Base-by-base conservation (phyloP, 108 stramenopile species). In the Cyclotella baltica region DNA sequence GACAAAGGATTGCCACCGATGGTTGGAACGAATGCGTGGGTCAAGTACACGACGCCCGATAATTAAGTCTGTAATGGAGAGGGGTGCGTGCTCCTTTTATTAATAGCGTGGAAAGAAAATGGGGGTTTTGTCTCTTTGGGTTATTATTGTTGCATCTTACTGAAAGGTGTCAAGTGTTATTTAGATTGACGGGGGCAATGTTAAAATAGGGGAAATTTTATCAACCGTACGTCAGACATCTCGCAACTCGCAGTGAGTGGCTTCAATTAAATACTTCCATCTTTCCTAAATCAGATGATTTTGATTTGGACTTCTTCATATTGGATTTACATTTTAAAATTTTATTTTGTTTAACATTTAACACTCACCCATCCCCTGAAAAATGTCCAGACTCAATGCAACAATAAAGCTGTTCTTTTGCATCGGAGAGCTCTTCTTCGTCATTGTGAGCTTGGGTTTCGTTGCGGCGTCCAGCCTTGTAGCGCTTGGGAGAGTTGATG, bases 1-100 rank as follows among this genome's bases (percentile, higher is more conserved):
- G 87, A 88, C 78, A 88, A 86, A 67, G 94, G 94, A 51, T 62
- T 95, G 80, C 92, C 94, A 46, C 93, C 94, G 4, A 81, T 95
- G 89, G 90, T 95, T 3, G 92, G 89, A 46, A 81, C 88, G 13
- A 76, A 80, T 43, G 80, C 78, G 9, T 66, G 80, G 80, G 62
- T 81, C 30, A 81, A 81, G 55, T 74, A 75, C 68, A 59, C 55
- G 25, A 70, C 38, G 15, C 73, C 67, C 23, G 73, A 69, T 13
- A 33, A 52, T 23, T n/a, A n/a, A 70, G 53, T 3, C 27, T 57
- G 33, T 70, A 58, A 70, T 10, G 27, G 34, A 13, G 48, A 23
- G 11, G 10, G 29, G n/a, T 6, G 5, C 59, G 30, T 5, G 10
- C 6, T 5, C 20, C 19, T 10, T 5, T 18, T 22, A 10, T 53